Evolutionary conservation across 768 basidiomycete species (phyloP), one percentile per base, ranked within the genome.

Genomic region (Suillus alpinus): DNA sequence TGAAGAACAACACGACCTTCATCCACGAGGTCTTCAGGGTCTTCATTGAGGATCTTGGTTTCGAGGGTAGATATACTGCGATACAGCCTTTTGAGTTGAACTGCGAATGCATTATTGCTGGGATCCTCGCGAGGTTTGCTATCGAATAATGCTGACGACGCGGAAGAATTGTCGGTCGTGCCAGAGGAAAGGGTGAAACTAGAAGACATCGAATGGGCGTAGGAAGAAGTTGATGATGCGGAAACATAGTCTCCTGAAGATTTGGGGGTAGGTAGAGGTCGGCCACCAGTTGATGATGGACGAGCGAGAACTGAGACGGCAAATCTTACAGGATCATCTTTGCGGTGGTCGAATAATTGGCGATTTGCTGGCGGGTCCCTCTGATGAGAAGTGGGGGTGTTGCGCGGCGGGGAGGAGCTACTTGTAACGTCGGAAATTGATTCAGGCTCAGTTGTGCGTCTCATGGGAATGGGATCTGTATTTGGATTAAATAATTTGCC

Each of bases 251-350:
- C 91, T 31, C 79, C 85, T 1, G 88, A 86, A 10, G 81, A 79
- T 65, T 86, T 86, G 29, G 84, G 80, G n/a, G 81, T 78, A 7
- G 85, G 83, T 0, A 78, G 65, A 0, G 82, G 79, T 6, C 82
- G 81, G 43, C 70, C 69, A 56, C 67, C 69, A 55, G 9, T 68
- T 62, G 50, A 50, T 20, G 59, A 69, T 9, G 87, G 81, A 44
- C 86, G 83, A 4, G 84, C 77, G 39, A 86, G 81, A 37, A 87
- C 83, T 41, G 85, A 78, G 0, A 52, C 51, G 0, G 53, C 53
- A 74, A 98, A 98, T 12, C 89, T 84, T 36, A 94, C 84, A 0
- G 97, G 94, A 71, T 98, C 93, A 71, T 98, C 92, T 68, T 92
- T 87, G 41, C 91, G 82, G 61, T 91, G 92, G 69, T 98, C 94